Percentiles rank a stretch among this genome's conserved stretches.
Evolutionary conservation across 2,329 filamentous ascomycete genomes (phyloP).

Genomic region (Coleophoma crateriformis): DNA sequence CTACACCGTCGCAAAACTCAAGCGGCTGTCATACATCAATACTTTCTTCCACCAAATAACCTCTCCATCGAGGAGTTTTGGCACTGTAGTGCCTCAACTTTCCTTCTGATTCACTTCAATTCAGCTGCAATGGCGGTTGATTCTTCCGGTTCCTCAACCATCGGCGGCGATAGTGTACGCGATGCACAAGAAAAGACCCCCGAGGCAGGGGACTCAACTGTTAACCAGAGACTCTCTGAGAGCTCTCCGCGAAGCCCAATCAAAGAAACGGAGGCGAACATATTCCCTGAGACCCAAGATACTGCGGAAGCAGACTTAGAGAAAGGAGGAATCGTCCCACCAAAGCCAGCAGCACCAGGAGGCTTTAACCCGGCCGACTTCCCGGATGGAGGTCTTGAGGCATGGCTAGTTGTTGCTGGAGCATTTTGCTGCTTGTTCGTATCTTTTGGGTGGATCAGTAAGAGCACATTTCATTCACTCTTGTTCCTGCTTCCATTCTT

Average conservation of each 20-base stretch:
- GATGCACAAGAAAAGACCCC: neutral
- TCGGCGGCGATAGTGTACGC: neutral
- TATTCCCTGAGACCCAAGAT: slow-evolving; percentile 85
- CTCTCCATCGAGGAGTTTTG: too few relatives aligned
- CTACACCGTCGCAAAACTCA: too few relatives aligned
- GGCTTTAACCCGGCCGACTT: slow-evolving; percentile 41
- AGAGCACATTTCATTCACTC: too few relatives aligned
- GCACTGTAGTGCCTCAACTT: too few relatives aligned
- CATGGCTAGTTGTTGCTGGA: slow-evolving; percentile 51
- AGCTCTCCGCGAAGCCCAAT: slow-evolving; percentile 21
- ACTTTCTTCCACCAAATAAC: too few relatives aligned
- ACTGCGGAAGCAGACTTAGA: slow-evolving; percentile 90
- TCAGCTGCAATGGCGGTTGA: neutral
- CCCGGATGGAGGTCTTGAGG: slow-evolving; percentile 50
- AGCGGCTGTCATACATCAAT: too few relatives aligned
- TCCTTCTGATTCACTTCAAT: too few relatives aligned
- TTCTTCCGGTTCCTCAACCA: neutral
- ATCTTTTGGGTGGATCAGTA: slow-evolving; percentile 33
- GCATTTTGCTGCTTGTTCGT: slow-evolving; percentile 40
- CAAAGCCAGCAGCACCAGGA: slow-evolving; percentile 8
- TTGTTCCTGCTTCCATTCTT: too few relatives aligned
- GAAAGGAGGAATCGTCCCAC: slow-evolving; percentile 18
- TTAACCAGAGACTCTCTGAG: neutral
- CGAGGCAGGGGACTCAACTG: too few relatives aligned
- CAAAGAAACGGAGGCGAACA: slow-evolving; percentile 29